phyloP scores from a whole-genome alignment of 2,329 filamentous ascomycete genomes.

The Paraphoma chrysanthemicola region DNA sequence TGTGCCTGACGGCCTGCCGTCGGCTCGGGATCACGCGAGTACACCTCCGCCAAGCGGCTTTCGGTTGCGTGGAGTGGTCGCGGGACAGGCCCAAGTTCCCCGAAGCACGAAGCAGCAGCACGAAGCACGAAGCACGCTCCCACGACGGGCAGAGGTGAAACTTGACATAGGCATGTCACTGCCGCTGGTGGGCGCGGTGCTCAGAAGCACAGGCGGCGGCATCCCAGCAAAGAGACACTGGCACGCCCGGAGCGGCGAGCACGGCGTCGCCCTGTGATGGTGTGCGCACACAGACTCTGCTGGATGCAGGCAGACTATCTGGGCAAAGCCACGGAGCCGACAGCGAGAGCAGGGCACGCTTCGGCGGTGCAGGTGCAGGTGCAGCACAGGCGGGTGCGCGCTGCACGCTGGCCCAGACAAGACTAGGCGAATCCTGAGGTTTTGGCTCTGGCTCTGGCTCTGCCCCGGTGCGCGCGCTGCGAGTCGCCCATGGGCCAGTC shows the following conservation, averaged over 20 bases:
- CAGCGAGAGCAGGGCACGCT: too few relatives aligned
- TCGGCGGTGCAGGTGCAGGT: too few relatives aligned
- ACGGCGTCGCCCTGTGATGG: slow-evolving; percentile 9
- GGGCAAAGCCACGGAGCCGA: too few relatives aligned
- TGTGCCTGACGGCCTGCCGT: slow-evolving; percentile 11
- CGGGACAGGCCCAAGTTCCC: slow-evolving; percentile 20
- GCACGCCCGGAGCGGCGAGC: slow-evolving; percentile 11
- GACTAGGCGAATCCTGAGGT: slow-evolving; percentile 24
- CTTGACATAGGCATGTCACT: slow-evolving; percentile 2
- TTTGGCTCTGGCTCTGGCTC: slow-evolving; percentile 1
- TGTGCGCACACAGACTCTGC: too few relatives aligned
- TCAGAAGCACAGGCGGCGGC: background rate
- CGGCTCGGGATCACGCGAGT: slow-evolving; percentile 21
- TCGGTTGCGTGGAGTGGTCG: slow-evolving; percentile 15
- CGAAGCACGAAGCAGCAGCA: slow-evolving; percentile 10
- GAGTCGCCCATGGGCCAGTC: slow-evolving; percentile 15
- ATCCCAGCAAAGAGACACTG: too few relatives aligned
- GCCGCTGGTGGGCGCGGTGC: background rate
- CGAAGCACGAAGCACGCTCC: slow-evolving; percentile 10
- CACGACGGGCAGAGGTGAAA: slow-evolving; percentile 1
- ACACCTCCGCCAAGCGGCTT: slow-evolving; percentile 13
- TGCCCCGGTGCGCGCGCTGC: background rate
- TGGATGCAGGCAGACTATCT: too few relatives aligned
- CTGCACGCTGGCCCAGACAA: slow-evolving; percentile 19
- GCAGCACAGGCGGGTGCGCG: slow-evolving; percentile 4